phyloP scores from a whole-genome alignment of 177 flowering plant species.

The Tripterygium wilfordii region DNA sequence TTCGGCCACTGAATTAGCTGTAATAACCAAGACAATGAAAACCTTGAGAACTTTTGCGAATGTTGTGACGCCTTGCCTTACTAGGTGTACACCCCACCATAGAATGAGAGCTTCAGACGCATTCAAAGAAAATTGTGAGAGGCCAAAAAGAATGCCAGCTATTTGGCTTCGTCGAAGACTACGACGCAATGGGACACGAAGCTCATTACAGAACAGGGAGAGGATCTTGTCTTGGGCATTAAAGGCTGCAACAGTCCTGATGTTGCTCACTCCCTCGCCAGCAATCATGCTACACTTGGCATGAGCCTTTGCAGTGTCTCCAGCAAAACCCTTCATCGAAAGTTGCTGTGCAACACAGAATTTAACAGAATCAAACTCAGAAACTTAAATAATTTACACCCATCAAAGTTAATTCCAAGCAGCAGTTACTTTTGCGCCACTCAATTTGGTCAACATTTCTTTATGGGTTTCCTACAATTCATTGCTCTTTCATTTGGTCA shows the following conservation, averaged over 20 bases:
- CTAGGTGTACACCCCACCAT: slow-evolving; percentile 92
- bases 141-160: slow-evolving; percentile 79
- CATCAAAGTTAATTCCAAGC: too few relatives aligned
- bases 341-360: slow-evolving; percentile 60
- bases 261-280: slow-evolving; percentile 97
- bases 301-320: slow-evolving; percentile 96
- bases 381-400: too few relatives aligned
- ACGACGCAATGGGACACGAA: slow-evolving; percentile 53
- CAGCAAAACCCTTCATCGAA: slow-evolving; percentile 92
- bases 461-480: too few relatives aligned
- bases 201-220: slow-evolving; percentile 68
- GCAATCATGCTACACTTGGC: slow-evolving; percentile 98
- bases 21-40: slow-evolving; percentile 83
- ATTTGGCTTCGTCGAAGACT: slow-evolving; percentile 72
- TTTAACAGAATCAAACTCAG: slow-evolving; percentile 10
- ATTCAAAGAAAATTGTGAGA: slow-evolving; percentile 90
- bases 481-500: too few relatives aligned
- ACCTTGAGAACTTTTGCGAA: slow-evolving; percentile 93
- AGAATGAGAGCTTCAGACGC: slow-evolving; percentile 87
- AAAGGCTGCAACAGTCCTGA: slow-evolving; percentile 94
- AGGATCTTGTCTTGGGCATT: slow-evolving; percentile 88
- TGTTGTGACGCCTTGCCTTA: slow-evolving; percentile 66
- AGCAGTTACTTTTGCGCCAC: too few relatives aligned
- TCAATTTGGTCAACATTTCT: too few relatives aligned
- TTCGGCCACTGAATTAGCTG: slow-evolving; percentile 94